phyloP scores from a whole-genome alignment of 1,139 yeast genomes.

The Debaryomyces singareniensis region DNA sequence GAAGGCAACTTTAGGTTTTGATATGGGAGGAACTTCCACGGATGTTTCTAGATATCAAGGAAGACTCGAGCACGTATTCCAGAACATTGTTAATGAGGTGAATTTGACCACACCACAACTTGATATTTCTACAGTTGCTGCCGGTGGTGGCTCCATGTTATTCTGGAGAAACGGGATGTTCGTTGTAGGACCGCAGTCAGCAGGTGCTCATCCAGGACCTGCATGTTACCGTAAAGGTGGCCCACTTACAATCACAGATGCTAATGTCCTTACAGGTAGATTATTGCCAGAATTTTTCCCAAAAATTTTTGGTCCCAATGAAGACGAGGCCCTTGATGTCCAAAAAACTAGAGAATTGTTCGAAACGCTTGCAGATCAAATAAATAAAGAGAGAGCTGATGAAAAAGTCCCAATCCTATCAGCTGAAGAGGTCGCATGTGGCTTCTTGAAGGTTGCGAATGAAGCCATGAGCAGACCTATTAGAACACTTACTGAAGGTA shows the following conservation, averaged over 20 bases:
- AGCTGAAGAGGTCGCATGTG: slow-evolving; percentile 44
- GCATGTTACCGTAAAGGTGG: slow-evolving; percentile 52
- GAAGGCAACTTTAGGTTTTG: slow-evolving; percentile 33
- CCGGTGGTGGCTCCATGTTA: slow-evolving; percentile 50
- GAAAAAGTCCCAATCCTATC: slow-evolving; percentile 17
- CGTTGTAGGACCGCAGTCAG: slow-evolving; percentile 49
- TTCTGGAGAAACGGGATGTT: slow-evolving; percentile 42
- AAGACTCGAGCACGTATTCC: slow-evolving; percentile 41
- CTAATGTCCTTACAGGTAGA: slow-evolving; percentile 42
- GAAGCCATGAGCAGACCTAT: slow-evolving; percentile 54
- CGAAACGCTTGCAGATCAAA: slow-evolving; percentile 25
- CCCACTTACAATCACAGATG: slow-evolving; percentile 48
- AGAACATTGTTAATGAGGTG: slow-evolving; percentile 28
- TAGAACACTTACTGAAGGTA: slow-evolving; percentile 48
- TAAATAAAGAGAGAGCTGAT: slow-evolving; percentile 26
- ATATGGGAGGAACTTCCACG: slow-evolving; percentile 55
- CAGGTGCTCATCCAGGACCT: slow-evolving; percentile 51
- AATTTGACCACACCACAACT: slow-evolving; percentile 45
- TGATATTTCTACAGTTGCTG: slow-evolving; percentile 51
- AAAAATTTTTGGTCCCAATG: slow-evolving; percentile 44
- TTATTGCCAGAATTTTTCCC: slow-evolving; percentile 43
- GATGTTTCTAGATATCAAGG: slow-evolving; percentile 43
- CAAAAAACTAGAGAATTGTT: slow-evolving; percentile 31
- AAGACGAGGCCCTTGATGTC: slow-evolving; percentile 36
- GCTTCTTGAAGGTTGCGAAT: slow-evolving; percentile 48